These are phyloP conservation scores for Picea abies DNA, from an alignment of 83 land plant genomes.

Conservation along the genomic window DNA sequence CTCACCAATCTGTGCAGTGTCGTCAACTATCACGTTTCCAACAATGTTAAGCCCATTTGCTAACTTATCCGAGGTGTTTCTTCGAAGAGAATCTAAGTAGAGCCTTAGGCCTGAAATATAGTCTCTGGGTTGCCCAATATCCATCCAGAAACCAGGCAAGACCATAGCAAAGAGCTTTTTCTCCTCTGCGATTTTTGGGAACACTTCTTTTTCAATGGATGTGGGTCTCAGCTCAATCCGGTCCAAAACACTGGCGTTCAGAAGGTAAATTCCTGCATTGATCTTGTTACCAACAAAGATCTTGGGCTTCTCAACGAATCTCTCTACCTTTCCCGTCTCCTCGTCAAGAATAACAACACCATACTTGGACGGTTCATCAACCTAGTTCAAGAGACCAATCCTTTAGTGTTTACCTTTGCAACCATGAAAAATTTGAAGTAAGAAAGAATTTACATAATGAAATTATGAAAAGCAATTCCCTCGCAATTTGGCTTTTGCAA, in stretches of 20 bases:
- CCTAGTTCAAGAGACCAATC: slow-evolving; percentile 31
- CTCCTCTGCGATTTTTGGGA: slow-evolving; percentile 84
- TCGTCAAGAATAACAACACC: slow-evolving; percentile 96
- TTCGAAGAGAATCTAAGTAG: slow-evolving; percentile 76
- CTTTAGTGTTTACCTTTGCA: background rate
- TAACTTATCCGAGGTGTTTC: slow-evolving; percentile 54
- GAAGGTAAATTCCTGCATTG: slow-evolving; percentile 89
- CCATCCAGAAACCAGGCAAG: slow-evolving; percentile 93
- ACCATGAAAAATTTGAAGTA: background rate
- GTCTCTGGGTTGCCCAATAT: slow-evolving; percentile 90
- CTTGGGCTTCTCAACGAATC: slow-evolving; percentile 88
- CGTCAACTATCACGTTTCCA: slow-evolving; percentile 83
- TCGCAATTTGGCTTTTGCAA: too few species aligned
- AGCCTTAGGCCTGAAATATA: slow-evolving; percentile 88
- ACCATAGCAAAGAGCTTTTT: slow-evolving; percentile 81
- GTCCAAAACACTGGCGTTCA: slow-evolving; percentile 70
- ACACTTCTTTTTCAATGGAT: slow-evolving; percentile 90
- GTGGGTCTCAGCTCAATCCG: slow-evolving; percentile 76
- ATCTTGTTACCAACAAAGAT: slow-evolving; percentile 92
- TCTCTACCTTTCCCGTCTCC: slow-evolving; percentile 71
- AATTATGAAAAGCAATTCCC: background rate
- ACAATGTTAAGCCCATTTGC: slow-evolving; percentile 62
- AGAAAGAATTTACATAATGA: background rate
- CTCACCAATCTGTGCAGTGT: slow-evolving; percentile 77
- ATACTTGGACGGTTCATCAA: slow-evolving; percentile 98